Evolutionary conservation across 768 basidiomycete genomes (phyloP).

Genomic region (Leccinellum albellum): DNA sequence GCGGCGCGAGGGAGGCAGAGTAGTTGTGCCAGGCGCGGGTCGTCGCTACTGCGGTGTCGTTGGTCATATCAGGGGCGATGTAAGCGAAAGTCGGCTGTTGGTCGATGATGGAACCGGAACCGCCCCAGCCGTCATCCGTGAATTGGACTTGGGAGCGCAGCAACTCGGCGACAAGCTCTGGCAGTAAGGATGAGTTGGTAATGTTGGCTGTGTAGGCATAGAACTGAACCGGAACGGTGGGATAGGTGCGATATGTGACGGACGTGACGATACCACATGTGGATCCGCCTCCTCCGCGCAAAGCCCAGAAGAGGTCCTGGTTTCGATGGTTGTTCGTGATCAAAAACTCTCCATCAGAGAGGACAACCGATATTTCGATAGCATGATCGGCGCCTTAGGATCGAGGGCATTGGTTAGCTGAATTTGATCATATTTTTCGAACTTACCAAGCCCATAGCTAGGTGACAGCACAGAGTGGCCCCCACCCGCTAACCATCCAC

Average conservation of each 20-base stretch:
- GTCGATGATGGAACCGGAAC: slow-evolving; percentile 24
- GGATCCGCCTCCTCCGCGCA: slow-evolving; percentile 50
- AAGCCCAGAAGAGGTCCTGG: slow-evolving; percentile 51
- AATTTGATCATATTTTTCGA: neutral
- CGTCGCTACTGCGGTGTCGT: slow-evolving; percentile 33
- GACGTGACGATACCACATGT: slow-evolving; percentile 46
- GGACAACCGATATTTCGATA: slow-evolving; percentile 43
- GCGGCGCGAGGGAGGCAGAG: slow-evolving; percentile 8
- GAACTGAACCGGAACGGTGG: slow-evolving; percentile 32
- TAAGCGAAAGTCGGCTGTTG: slow-evolving; percentile 15
- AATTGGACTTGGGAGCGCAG: slow-evolving; percentile 33
- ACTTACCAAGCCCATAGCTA: slow-evolving; percentile 40
- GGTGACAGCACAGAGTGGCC: slow-evolving; percentile 44
- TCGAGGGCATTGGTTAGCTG: neutral
- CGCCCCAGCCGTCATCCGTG: slow-evolving; percentile 47
- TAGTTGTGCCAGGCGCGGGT: slow-evolving; percentile 33
- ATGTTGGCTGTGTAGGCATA: slow-evolving; percentile 31
- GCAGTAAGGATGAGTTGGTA: slow-evolving; percentile 26
- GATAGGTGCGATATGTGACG: slow-evolving; percentile 38
- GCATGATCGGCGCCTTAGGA: slow-evolving; percentile 45
- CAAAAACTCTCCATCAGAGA: slow-evolving; percentile 38
- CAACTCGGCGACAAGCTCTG: slow-evolving; percentile 34
- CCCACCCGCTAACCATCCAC: slow-evolving; percentile 50
- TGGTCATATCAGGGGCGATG: slow-evolving; percentile 35
- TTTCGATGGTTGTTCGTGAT: slow-evolving; percentile 39